Evolutionary conservation across 2,329 filamentous ascomycete genomes (phyloP).

Genomic region (Moelleriella libera): DNA sequence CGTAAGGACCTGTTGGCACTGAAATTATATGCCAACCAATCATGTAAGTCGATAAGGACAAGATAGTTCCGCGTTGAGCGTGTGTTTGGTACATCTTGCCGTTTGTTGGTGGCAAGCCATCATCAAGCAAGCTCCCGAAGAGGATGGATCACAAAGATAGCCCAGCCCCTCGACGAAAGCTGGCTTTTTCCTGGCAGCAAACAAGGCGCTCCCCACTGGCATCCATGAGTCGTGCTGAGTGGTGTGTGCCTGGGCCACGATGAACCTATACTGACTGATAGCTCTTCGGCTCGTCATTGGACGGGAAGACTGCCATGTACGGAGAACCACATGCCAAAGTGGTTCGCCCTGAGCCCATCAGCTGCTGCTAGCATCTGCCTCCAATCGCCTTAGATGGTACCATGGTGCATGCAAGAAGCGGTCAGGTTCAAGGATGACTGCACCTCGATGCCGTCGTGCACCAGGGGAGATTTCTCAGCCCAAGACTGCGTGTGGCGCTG

Average conservation of each 20-base stretch:
- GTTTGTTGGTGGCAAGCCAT: too few relatives aligned
- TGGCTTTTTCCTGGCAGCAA: neutral
- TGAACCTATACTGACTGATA: neutral
- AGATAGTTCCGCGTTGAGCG: too few relatives aligned
- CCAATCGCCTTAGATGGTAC: neutral
- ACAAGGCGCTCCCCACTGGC: neutral
- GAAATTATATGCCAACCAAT: too few relatives aligned
- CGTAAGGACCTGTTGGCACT: too few relatives aligned
- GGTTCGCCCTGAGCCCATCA: neutral
- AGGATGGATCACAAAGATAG: too few relatives aligned
- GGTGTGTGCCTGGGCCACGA: neutral
- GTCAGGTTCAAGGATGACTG: neutral
- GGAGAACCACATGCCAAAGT: neutral
- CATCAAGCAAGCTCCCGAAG: too few relatives aligned
- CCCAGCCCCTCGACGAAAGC: neutral
- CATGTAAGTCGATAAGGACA: too few relatives aligned
- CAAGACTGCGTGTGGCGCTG: neutral
- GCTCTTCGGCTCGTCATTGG: neutral
- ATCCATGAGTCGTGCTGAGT: neutral
- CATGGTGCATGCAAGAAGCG: neutral
- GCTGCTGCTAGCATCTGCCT: neutral
- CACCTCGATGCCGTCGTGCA: neutral
- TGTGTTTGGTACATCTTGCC: too few relatives aligned
- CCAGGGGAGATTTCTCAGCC: neutral
- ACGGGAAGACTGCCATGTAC: neutral